Evolutionary conservation across 371 early-diverging fungal species (phyloP).

Genomic region (Lichtheimia ornata): DNA sequence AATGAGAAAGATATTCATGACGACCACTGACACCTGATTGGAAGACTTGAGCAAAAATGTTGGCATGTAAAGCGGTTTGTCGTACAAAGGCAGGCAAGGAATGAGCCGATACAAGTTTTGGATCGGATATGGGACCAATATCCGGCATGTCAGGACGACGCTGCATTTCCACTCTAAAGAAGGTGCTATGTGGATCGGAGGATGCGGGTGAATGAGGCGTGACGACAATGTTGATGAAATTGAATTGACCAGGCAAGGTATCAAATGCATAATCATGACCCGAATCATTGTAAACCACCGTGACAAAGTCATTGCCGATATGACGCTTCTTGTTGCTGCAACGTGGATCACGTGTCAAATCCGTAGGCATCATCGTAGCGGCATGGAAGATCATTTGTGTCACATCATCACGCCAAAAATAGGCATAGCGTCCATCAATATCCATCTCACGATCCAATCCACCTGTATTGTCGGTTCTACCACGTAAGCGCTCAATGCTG

Average conservation of each 20-base stretch:
- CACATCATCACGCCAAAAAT: constrained; percentile 86
- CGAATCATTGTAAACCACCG: constrained; percentile 91
- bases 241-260: constrained; percentile 93
- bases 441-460: constrained; percentile 86
- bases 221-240: constrained; percentile 90
- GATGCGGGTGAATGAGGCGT: constrained; percentile 61
- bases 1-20: constrained; percentile 79
- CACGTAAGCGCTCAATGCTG: constrained; percentile 66
- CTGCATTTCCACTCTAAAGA: constrained; percentile 71
- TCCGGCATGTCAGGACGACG: constrained; percentile 82
- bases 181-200: constrained; percentile 37
- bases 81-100: constrained; percentile 82
- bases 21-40: constrained; percentile 49
- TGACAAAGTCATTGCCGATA: constrained; percentile 95
- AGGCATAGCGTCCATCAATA: constrained; percentile 83
- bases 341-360: constrained; percentile 68
- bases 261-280: constrained; percentile 82
- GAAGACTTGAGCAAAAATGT: constrained; percentile 89
- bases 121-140: constrained; percentile 77
- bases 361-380: constrained; percentile 93
- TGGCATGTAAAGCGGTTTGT: constrained; percentile 85
- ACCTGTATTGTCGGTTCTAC: constrained; percentile 68
- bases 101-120: constrained; percentile 80
- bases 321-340: constrained; percentile 90
- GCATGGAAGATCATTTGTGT: constrained; percentile 90